Percentiles rank a stretch among this genome's conserved stretches.
These are phyloP conservation scores for Tinospora cordifolia DNA, from an alignment of 164 flowering plant genomes.

Conservation along the genomic window DNA sequence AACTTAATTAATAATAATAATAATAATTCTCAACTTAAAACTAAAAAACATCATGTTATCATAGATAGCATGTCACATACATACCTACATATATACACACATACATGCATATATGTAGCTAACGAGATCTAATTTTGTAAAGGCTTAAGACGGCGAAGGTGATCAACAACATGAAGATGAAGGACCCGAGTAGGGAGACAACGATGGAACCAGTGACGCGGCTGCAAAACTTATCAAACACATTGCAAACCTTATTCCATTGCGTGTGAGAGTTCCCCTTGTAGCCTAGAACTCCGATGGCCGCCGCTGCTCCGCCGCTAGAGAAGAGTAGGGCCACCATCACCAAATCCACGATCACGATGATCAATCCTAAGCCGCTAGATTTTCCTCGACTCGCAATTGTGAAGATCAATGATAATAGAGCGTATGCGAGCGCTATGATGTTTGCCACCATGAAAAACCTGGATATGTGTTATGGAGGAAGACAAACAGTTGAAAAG, in stretches of 20 bases:
- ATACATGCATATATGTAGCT: not conserved
- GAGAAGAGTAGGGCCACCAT: constrained; percentile 39
- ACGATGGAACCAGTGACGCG: constrained; percentile 19
- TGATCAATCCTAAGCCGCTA: constrained; percentile 2
- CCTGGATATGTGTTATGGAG: constrained; percentile 23
- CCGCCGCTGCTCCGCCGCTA: constrained; percentile 32
- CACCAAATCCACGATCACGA: constrained; percentile 28
- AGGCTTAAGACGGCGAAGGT: constrained; percentile 23
- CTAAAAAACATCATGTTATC: no score
- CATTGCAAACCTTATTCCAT: constrained; percentile 34
- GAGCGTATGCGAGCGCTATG: constrained; percentile 35
- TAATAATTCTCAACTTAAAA: no score
- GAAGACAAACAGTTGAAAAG: not conserved
- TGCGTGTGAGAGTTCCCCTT: constrained; percentile 35
- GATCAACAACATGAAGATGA: constrained; percentile 23
- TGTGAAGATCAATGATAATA: constrained; percentile 24
- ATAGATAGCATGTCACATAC: no score
- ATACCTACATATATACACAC: not conserved
- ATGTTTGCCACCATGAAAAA: constrained; percentile 36
- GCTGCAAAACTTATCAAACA: constrained; percentile 27
- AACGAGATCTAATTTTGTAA: constrained; percentile 18
- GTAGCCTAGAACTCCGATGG: constrained; percentile 26
- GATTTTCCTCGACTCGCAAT: constrained; percentile 4
- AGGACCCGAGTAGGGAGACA: constrained; percentile 24
- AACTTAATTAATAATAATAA: no score